These are phyloP conservation scores for Cotoneaster glaucophyllus DNA, from an alignment of 306 rosid genomes.

Conservation along the genomic window DNA sequence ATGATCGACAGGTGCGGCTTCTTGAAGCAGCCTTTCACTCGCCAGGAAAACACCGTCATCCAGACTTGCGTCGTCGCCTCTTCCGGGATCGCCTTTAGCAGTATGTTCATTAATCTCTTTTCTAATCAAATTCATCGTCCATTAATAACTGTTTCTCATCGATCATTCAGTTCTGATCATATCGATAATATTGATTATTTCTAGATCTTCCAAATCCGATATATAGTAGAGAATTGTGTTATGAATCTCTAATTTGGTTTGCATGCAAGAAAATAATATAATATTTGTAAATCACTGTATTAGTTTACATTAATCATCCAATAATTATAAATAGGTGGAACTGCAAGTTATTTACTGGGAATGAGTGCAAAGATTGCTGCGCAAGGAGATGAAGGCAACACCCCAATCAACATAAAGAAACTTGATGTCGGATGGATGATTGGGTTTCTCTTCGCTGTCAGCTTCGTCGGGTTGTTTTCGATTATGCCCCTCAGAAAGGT, in stretches of 20 bases:
- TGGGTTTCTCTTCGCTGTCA: constrained; percentile 59
- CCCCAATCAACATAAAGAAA: constrained; percentile 44
- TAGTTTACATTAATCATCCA: neutral
- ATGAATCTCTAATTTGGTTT: neutral
- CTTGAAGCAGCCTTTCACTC: constrained; percentile 61
- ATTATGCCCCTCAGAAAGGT: constrained; percentile 78
- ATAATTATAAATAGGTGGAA: constrained; percentile 45
- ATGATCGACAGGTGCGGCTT: constrained; percentile 33
- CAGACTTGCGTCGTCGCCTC: constrained; percentile 78
- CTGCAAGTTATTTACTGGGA: constrained; percentile 62
- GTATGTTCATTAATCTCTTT: constrained; percentile 19
- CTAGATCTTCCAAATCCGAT: neutral
- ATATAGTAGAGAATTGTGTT: too few species aligned
- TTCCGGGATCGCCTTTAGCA: constrained; percentile 84
- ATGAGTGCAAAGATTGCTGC: constrained; percentile 64
- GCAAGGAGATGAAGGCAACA: constrained; percentile 42
- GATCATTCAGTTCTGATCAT: neutral
- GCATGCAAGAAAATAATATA: neutral
- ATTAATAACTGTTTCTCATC: neutral
- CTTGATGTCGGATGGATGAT: constrained; percentile 65
- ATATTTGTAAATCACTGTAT: neutral
- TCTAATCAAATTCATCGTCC: neutral
- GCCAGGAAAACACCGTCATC: constrained; percentile 73
- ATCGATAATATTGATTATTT: neutral
- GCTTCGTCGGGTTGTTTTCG: constrained; percentile 71